These are phyloP conservation scores for Solanum paucissectum DNA, from an alignment of 257 asterid species.

Conservation along the genomic window DNA sequence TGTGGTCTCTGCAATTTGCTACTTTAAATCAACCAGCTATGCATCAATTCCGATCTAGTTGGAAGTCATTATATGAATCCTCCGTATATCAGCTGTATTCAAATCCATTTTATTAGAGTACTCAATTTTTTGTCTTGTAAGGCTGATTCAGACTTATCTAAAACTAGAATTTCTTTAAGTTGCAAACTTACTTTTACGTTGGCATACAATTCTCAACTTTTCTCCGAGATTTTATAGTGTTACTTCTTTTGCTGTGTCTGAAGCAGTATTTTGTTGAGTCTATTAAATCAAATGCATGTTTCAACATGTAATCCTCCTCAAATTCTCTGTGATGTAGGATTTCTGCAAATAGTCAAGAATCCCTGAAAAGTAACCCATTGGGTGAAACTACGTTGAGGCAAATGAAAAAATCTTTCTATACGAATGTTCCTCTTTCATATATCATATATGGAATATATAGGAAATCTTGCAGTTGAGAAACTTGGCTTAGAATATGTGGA, in stretches of 20 bases:
- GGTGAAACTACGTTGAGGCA: conserved; percentile 14
- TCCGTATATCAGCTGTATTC: not conserved
- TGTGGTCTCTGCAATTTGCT: not conserved
- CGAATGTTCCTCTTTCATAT: conserved; percentile 25
- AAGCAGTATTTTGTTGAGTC: not conserved
- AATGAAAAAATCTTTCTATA: conserved; percentile 22
- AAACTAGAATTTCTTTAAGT: not conserved
- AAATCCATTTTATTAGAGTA: not conserved
- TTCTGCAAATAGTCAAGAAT: conserved; percentile 12
- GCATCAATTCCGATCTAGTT: not conserved
- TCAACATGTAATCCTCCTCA: not conserved
- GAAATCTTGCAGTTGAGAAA: conserved; percentile 17
- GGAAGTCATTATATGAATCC: not conserved
- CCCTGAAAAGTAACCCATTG: conserved; percentile 5
- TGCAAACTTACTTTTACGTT: not conserved
- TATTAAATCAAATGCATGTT: not conserved
- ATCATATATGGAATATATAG: conserved; percentile 22
- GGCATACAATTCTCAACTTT: not conserved
- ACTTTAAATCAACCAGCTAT: not conserved
- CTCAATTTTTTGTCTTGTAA: not conserved
- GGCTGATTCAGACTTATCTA: not conserved
- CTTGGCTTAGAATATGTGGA: conserved; percentile 10
- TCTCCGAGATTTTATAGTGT: not conserved
- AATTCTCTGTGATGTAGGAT: conserved; percentile 15
- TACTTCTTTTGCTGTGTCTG: not conserved